Percentiles rank a stretch among this genome's conserved stretches.
phyloP scores from a whole-genome alignment of 148 eudicot genomes.

The Silene conica region DNA sequence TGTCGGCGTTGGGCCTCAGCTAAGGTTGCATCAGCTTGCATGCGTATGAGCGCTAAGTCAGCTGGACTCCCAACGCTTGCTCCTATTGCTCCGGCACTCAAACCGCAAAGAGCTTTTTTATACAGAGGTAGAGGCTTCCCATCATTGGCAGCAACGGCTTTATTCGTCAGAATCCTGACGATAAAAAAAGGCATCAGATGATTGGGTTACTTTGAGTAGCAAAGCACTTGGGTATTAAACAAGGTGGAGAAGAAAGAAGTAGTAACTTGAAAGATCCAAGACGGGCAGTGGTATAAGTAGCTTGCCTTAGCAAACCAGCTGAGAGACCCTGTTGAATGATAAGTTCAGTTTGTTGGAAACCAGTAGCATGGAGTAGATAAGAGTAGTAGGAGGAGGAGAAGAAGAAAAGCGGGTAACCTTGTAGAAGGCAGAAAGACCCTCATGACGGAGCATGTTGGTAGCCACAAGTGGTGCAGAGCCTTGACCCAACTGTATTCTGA shows the following conservation, averaged over 20 bases:
- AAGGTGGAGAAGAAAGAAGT: not conserved
- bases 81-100: conserved; percentile 96
- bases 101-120: conserved; percentile 89
- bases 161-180: conserved; percentile 60
- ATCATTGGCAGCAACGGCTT: conserved; percentile 87
- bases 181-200: not conserved
- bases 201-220: not conserved
- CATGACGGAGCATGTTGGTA: conserved; percentile 42
- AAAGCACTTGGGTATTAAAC: too few relatives aligned
- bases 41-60: conserved; percentile 86
- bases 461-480: conserved; percentile 47
- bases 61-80: conserved; percentile 92
- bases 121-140: conserved; percentile 95
- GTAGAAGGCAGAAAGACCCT: conserved; percentile 52
- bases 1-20: conserved; percentile 75
- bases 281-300: conserved; percentile 91
- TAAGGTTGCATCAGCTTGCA: conserved; percentile 98
- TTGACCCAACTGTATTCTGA: conserved; percentile 54
- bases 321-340: conserved; percentile 29
- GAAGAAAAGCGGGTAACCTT: conserved; percentile 27
- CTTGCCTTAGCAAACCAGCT: conserved; percentile 95
- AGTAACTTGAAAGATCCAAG: conserved; percentile 86
- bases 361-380: not conserved
- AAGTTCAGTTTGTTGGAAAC: not conserved
- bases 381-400: not conserved